Evolutionary conservation across 345 rosid species (phyloP).

Genomic region (Stellera chamaejasme): DNA sequence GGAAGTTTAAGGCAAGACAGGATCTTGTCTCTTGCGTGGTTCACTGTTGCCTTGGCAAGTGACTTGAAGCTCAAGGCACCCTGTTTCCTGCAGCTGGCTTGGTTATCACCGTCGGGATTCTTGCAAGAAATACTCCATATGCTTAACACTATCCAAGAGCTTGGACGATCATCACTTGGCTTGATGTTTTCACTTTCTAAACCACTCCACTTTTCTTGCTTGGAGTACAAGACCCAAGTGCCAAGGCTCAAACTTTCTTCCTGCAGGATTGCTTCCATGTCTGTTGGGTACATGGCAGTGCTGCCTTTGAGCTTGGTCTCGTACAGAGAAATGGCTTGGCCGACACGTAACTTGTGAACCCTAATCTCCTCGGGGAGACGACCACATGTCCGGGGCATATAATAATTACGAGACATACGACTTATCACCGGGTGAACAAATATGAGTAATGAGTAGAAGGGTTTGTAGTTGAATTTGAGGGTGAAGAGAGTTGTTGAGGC

Average conservation of each 20-base stretch:
- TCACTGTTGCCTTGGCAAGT: slow-evolving; percentile 19
- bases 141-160: slow-evolving; percentile 43
- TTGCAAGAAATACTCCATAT: slow-evolving; percentile 47
- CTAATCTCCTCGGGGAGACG: slow-evolving; percentile 18
- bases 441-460: slow-evolving; percentile 24
- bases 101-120: slow-evolving; percentile 20
- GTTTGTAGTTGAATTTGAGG: slow-evolving; percentile 22
- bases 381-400: too few species aligned
- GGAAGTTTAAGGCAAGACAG: slow-evolving; percentile 36
- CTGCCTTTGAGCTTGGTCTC: slow-evolving; percentile 22
- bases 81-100: slow-evolving; percentile 14
- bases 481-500: slow-evolving; percentile 50
- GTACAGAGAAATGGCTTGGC: slow-evolving; percentile 43
- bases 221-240: slow-evolving; percentile 47
- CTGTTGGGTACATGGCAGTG: slow-evolving; percentile 36
- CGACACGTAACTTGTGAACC: slow-evolving; percentile 30
- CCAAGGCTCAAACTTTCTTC: slow-evolving; percentile 42
- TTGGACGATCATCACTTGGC: slow-evolving; percentile 17
- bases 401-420: neutral
- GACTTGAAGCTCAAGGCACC: slow-evolving; percentile 15
- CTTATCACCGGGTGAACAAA: slow-evolving; percentile 28
- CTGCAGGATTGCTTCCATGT: slow-evolving; percentile 34
- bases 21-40: slow-evolving; percentile 25
- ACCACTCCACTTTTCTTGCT: slow-evolving; percentile 25
- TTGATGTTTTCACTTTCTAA: slow-evolving; percentile 2